Percentiles rank a stretch among this genome's conserved stretches.
These are phyloP conservation scores for Dicorynia guianensis DNA, from an alignment of 306 rosid genomes.

Conservation along the genomic window DNA sequence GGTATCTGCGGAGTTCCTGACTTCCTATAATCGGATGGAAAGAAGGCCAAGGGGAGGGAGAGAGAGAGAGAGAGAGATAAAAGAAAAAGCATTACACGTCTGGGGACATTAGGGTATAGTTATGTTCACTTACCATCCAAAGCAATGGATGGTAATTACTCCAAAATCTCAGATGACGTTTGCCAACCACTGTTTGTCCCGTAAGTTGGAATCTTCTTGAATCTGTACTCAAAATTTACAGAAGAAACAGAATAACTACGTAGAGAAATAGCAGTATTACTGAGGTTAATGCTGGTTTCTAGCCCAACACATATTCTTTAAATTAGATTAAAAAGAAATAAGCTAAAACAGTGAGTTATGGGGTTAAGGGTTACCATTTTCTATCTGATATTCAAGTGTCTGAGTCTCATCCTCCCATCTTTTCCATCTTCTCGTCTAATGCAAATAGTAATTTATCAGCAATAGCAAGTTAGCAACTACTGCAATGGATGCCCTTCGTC, in stretches of 20 bases:
- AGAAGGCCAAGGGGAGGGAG: neutral
- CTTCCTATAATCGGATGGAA: neutral
- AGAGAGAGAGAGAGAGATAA: too few relatives aligned
- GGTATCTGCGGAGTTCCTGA: neutral
- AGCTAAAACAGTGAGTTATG: conserved; percentile 1
- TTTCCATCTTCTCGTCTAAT: conserved; percentile 73
- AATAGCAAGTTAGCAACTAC: neutral
- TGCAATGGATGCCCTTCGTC: neutral
- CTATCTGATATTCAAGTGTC: conserved; percentile 65
- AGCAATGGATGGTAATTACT: conserved; percentile 56
- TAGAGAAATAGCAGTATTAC: neutral
- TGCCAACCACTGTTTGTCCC: conserved; percentile 62
- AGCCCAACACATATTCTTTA: too few relatives aligned
- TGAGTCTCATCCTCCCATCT: conserved; percentile 76
- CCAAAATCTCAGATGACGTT: conserved; percentile 66
- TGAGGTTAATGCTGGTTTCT: neutral
- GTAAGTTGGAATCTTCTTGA: conserved; percentile 60
- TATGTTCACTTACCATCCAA: conserved; percentile 60
- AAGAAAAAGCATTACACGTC: too few relatives aligned
- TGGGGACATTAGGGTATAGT: neutral
- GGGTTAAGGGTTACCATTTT: conserved; percentile 59
- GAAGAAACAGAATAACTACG: neutral
- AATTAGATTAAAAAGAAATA: neutral
- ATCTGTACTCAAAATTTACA: conserved; percentile 48
- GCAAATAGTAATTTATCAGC: neutral